Conservation (phyloP, 768 basidiomycete genomes). For the Leccinellum luteum region DNA sequence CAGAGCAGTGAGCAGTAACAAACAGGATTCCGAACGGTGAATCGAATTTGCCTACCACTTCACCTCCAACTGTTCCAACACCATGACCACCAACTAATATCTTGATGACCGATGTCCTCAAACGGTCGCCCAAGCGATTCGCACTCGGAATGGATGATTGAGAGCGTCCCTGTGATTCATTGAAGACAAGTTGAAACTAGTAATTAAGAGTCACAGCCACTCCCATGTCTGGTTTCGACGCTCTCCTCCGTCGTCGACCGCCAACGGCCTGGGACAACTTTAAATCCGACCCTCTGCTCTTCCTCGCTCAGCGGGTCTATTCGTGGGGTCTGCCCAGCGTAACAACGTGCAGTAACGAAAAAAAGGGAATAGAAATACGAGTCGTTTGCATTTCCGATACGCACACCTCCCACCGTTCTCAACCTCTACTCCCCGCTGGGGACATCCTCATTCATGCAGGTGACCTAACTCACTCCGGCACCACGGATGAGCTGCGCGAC, state of each 20-base stretch:
- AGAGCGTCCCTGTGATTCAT: too few relatives aligned
- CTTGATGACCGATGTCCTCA: too few relatives aligned
- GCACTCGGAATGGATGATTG: too few relatives aligned
- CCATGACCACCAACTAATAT: too few relatives aligned
- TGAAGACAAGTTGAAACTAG: too few relatives aligned
- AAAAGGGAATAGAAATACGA: not conserved
- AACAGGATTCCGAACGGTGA: too few relatives aligned
- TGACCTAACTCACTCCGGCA: conserved; percentile 7
- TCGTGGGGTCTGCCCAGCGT: not conserved
- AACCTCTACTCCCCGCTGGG: conserved; percentile 1
- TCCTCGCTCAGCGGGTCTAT: conserved; percentile 5
- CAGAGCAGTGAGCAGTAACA: too few relatives aligned
- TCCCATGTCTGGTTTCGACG: not conserved
- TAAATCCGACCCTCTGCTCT: conserved; percentile 6
- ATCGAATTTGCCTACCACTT: too few relatives aligned
- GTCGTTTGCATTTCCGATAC: conserved; percentile 11
- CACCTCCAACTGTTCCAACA: too few relatives aligned
- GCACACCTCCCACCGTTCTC: conserved; percentile 4
- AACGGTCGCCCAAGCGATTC: too few relatives aligned
- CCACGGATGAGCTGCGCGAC: conserved; percentile 1
- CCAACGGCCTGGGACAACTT: conserved; percentile 7
- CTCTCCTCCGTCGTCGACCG: conserved; percentile 3
- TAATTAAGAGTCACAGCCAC: too few relatives aligned
- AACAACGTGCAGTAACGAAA: not conserved
- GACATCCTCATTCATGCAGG: conserved; percentile 10